Evolutionary conservation across 2,329 filamentous ascomycete species (phyloP).

Genomic region (Xylariaceae sp.): DNA sequence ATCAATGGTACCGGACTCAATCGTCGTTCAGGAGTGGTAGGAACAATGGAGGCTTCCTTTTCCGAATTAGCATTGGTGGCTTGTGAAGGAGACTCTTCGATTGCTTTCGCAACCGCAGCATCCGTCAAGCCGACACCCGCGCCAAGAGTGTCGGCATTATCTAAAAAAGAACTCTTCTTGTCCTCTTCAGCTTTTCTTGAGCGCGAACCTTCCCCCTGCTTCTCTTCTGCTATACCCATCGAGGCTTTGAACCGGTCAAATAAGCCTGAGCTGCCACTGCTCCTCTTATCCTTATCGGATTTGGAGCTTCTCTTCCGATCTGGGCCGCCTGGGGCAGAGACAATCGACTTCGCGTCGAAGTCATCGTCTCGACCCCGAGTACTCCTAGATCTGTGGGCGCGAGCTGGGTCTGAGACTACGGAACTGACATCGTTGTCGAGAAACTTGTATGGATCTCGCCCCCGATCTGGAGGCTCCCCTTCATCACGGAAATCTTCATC

Average conservation of each 20-base stretch:
- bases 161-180: constrained; percentile 62
- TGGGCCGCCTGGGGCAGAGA: constrained; percentile 35
- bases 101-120: constrained; percentile 39
- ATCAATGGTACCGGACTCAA: constrained; percentile 26
- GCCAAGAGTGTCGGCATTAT: constrained; percentile 66
- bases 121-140: constrained; percentile 62
- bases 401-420: constrained; percentile 41
- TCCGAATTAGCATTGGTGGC: constrained; percentile 42
- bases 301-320: constrained; percentile 24
- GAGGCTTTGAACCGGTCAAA: constrained; percentile 45
- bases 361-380: constrained; percentile 38
- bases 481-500: constrained; percentile 31
- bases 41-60: constrained; percentile 29
- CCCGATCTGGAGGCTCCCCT: constrained; percentile 36
- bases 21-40: constrained; percentile 16
- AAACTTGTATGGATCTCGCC: constrained; percentile 33
- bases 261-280: constrained; percentile 40
- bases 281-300: constrained; percentile 31
- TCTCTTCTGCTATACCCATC: constrained; percentile 30
- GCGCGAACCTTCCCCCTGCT: constrained; percentile 20
- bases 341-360: constrained; percentile 40
- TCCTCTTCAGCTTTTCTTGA: constrained; percentile 30
- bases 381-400: constrained; percentile 31
- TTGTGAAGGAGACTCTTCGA: constrained; percentile 37
- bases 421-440: constrained; percentile 44